Conservation (phyloP, 2,329 filamentous ascomycete genomes). For the Myriosclerotinia scirpicola region DNA sequence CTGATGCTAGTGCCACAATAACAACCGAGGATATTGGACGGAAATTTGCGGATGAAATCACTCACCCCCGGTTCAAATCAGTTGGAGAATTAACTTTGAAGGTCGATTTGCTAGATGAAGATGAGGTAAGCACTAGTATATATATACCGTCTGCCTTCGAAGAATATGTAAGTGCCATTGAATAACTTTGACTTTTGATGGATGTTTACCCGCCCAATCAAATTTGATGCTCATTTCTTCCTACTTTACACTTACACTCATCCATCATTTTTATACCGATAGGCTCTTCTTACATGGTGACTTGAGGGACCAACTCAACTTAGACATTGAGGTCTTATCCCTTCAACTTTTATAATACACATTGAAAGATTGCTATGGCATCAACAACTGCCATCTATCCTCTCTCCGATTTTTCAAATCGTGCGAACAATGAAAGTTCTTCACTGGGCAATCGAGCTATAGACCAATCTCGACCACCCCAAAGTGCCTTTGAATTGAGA, state of each 20-base stretch:
- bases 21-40: constrained; percentile 1
- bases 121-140: constrained; percentile 2
- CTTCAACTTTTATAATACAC: not conserved
- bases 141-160: not conserved
- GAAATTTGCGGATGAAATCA: constrained; percentile 1
- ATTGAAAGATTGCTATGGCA: not conserved
- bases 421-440: constrained; percentile 31
- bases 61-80: not conserved
- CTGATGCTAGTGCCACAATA: not conserved
- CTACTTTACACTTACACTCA: not conserved
- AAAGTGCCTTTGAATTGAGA: constrained; percentile 44
- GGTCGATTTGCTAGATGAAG: not conserved
- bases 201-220: not conserved
- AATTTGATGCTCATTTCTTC: not conserved
- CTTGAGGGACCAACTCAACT: not conserved
- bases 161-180: not conserved
- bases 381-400: constrained; percentile 19
- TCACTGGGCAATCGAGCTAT: not conserved
- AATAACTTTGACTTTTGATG: not conserved
- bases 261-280: too few relatives aligned
- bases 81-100: not conserved
- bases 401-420: not conserved
- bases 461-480: not conserved
- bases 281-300: not conserved
- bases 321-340: not conserved